Conservation (phyloP, 176 grass and related monocot genomes). For the Canna indica region DNA sequence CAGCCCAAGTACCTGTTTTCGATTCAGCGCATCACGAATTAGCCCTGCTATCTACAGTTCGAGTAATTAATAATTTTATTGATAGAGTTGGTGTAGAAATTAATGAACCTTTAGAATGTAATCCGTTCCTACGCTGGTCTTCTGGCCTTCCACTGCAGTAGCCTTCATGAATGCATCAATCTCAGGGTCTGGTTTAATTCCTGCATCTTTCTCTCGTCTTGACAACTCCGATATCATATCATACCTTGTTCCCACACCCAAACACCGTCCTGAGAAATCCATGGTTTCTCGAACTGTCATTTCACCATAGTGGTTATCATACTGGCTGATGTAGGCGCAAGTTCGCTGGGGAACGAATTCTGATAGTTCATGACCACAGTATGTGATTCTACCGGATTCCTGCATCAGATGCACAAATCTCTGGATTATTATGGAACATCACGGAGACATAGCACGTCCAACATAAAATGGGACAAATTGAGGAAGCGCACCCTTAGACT, state of each 20-base stretch:
- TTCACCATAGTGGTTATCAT: conserved; percentile 47
- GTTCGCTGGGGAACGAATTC: conserved; percentile 54
- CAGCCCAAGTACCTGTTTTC: conserved; percentile 47
- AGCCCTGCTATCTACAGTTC: neutral
- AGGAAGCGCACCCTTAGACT: conserved; percentile 39
- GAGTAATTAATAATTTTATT: neutral
- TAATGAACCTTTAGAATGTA: conserved; percentile 48
- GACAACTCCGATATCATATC: conserved; percentile 50
- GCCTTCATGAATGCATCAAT: conserved; percentile 66
- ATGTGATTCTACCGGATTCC: conserved; percentile 40
- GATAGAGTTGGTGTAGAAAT: neutral
- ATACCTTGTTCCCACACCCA: conserved; percentile 45
- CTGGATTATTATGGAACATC: neutral
- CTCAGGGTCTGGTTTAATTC: conserved; percentile 56
- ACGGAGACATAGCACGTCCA: conserved; percentile 1
- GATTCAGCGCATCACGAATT: neutral
- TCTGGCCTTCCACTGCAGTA: conserved; percentile 39
- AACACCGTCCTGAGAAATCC: conserved; percentile 50
- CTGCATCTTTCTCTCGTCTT: conserved; percentile 46
- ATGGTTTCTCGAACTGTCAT: conserved; percentile 73
- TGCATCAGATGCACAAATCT: conserved; percentile 10
- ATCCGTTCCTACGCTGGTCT: conserved; percentile 44
- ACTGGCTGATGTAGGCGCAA: conserved; percentile 58
- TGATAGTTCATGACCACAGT: conserved; percentile 42
- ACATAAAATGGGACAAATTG: neutral